phyloP scores from a whole-genome alignment of 2,329 filamentous ascomycete species.

The Trichoderma koningii region DNA sequence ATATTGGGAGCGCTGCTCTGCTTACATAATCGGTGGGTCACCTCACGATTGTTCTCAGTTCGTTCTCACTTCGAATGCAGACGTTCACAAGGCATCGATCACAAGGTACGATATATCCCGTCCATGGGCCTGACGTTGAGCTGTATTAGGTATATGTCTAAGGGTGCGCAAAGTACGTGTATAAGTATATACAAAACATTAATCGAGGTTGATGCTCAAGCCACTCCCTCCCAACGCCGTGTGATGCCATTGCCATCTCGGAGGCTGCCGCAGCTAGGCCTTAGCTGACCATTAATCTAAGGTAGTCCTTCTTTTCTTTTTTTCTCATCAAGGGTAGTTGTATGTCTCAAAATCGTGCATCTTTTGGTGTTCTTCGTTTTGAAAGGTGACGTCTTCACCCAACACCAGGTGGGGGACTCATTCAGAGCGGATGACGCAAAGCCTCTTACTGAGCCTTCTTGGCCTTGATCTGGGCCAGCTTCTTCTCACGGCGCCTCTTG shows the following conservation, averaged over 20 bases:
- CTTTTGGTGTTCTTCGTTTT: background rate
- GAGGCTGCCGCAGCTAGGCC: slow-evolving; percentile 22
- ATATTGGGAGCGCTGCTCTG: background rate
- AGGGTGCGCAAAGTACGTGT: slow-evolving; percentile 30
- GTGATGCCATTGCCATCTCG: slow-evolving; percentile 27
- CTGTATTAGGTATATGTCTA: slow-evolving; percentile 40
- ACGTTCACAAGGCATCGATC: too few relatives aligned
- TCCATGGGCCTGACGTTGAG: slow-evolving; percentile 36
- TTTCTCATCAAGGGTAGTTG: background rate
- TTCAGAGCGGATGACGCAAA: background rate
- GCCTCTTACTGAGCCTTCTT: slow-evolving; percentile 65
- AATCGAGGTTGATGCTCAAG: slow-evolving; percentile 25
- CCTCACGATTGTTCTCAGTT: too few relatives aligned
- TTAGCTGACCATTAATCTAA: slow-evolving; percentile 28
- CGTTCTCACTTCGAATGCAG: background rate
- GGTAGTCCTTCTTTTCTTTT: slow-evolving; percentile 10
- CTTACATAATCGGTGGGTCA: slow-evolving; percentile 19
- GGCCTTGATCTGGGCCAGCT: slow-evolving; percentile 62
- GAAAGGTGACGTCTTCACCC: background rate
- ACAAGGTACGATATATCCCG: background rate
- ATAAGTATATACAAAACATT: slow-evolving; percentile 26
- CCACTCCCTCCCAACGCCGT: slow-evolving; percentile 26
- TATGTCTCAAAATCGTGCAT: slow-evolving; percentile 12
- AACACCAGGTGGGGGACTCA: background rate
- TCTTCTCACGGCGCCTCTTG: slow-evolving; percentile 79